Conservation (phyloP, 495 filamentous ascomycete species). For the Extremus antarcticus region DNA sequence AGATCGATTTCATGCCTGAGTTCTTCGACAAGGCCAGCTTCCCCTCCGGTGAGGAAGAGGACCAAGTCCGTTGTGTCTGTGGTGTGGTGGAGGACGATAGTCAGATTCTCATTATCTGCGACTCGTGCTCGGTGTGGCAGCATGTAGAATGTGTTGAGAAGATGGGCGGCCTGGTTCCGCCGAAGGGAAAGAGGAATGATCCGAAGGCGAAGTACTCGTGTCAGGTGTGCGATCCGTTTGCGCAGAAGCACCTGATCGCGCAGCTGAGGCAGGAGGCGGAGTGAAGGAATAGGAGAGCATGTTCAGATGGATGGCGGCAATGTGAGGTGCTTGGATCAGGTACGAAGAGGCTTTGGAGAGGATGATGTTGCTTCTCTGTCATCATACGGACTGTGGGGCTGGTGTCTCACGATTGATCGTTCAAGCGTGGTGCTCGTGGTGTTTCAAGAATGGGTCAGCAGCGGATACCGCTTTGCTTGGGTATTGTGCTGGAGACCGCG, state of each 20-base stretch:
- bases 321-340: no score
- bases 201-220: slow-evolving; percentile 6
- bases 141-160: slow-evolving; percentile 12
- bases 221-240: slow-evolving; percentile 14
- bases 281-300: not conserved
- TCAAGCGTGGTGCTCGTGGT: not conserved
- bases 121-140: slow-evolving; percentile 17
- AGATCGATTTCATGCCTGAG: slow-evolving; percentile 9
- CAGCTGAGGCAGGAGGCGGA: not conserved
- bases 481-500: no score
- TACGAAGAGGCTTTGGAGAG: no score
- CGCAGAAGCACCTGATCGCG: slow-evolving; percentile 3
- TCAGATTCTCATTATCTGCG: slow-evolving; percentile 5
- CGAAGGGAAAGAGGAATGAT: not conserved
- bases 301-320: not conserved
- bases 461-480: no score
- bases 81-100: slow-evolving; percentile 7
- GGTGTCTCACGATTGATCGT: no score
- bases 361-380: no score
- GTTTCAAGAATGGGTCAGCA: no score
- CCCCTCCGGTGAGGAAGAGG: not conserved
- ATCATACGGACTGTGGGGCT: no score
- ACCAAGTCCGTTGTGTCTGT: slow-evolving; percentile 9
- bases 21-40: slow-evolving; percentile 7
- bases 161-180: no score